Percentiles rank a stretch among this genome's conserved stretches.
phyloP scores from a whole-genome alignment of 2,329 filamentous ascomycete species.

The Albophoma yamanashiensis region DNA sequence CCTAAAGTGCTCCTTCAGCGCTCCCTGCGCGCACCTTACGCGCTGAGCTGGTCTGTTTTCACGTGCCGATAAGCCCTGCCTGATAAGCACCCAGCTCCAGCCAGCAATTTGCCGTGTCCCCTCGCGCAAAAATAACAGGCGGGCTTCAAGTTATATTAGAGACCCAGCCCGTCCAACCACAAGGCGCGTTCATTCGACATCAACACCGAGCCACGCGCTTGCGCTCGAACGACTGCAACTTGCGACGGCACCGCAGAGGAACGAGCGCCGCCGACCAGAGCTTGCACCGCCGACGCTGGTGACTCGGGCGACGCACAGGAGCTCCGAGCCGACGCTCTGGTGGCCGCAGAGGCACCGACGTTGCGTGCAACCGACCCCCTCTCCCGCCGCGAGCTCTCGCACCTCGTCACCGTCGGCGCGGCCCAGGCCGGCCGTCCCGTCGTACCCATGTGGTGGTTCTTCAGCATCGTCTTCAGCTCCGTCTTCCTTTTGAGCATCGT shows the following conservation, averaged over 20 bases:
- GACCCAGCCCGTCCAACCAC: background rate
- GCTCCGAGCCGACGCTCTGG: too few relatives aligned
- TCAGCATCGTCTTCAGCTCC: conserved; percentile 68
- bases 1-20: too few relatives aligned
- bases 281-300: background rate
- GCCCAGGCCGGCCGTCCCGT: conserved; percentile 16
- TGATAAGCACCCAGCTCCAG: background rate
- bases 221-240: background rate
- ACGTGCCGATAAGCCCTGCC: conserved; percentile 1
- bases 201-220: background rate
- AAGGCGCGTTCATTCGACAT: conserved; percentile 1
- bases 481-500: conserved; percentile 86
- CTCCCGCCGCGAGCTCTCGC: background rate
- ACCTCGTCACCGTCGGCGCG: conserved; percentile 10
- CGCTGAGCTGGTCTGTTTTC: background rate
- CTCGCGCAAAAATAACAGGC: background rate
- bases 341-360: background rate
- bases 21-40: too few relatives aligned
- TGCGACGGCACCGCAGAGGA: background rate
- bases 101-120: background rate
- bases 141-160: background rate
- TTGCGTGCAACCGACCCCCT: background rate
- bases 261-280: background rate
- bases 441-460: conserved; percentile 67
- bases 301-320: background rate